Base-by-base conservation (phyloP, 257 asterid genomes). In the Salvia splendens region DNA sequence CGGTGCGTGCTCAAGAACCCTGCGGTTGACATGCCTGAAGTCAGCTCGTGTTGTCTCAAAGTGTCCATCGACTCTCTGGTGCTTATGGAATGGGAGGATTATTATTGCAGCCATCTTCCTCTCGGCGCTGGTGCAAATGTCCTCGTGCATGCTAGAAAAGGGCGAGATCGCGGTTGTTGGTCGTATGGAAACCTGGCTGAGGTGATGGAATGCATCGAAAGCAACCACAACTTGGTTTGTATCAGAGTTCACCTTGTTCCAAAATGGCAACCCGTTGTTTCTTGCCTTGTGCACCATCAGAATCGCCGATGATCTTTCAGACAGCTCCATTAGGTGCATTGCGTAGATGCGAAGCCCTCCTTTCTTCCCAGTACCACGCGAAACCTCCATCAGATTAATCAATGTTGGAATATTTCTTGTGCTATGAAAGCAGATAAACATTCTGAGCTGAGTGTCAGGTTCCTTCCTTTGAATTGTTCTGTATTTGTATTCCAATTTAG, bases 321-420 rank as follows among this genome's bases (percentile, higher is more conserved):
- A 85, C 42, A 88, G 93, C 77, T 85, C 95, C 93, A 78, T 85
- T 8, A 87, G 77, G 69, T 87, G 95, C 95, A 87, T 85, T 10
- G 93, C 93, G 6, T 83, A 88, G 67, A 88, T 84, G 4, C 84
- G 79, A 12, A 88, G 86, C 4, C 92, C 93, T 1, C 81, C 90
- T 42, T 64, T 75, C 70, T 80, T 80, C 4, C 82, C 87, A 0
- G 79, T 82, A 0, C 95, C 95, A 0, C 95, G 88, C 0, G 95
- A 88, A 30, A 77, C 77, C 79, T 88, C 95, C 69, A 88, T 77
- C 74, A 88, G 81, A 73, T 88, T 88, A 20, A 88, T 82, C 69
- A 88, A 42, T 0, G 87, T 65, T 9, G 95, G 93, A 30, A 88
- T 72, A 66, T 69, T 75, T 71, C 83, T 75, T 1, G 84, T 61